Evolutionary conservation across 2,329 filamentous ascomycete genomes (phyloP), one percentile per base, ranked within the genome.

Genomic region (Fusarium sp.): DNA sequence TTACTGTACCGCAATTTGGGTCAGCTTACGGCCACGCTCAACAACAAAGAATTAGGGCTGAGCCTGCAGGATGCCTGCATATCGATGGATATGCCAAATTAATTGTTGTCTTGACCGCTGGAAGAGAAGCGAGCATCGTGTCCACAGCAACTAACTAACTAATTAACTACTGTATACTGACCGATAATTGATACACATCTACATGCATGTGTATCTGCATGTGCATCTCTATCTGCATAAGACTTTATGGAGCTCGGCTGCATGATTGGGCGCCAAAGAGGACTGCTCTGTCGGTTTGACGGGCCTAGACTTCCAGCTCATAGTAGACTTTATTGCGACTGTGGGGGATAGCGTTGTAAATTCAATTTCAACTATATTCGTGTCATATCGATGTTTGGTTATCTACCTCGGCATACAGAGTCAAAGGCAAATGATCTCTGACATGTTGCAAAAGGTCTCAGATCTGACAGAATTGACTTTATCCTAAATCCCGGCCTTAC

Each of bases 21-120:
- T 75, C 71, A 75, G 49, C 63, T 73, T 59, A 59, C 60, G 25
- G 51, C 34, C 34, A 64, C 16, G 63, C 65, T 56, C 43, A 68
- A 70, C 66, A 72, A 66, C 66, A 65, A 50, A 34, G 18, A 40
- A 29, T 65, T 65, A 59, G 64, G 56, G 68, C 64, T 66, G 68
- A 73, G 62, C 46, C 44, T 51, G 44, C 46, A 55, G 22, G 47
- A 47, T 30, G 42, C 45, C 59, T 32, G 43, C 34, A 43, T 57
- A 44, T 18, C 18, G 38, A 30, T 38, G 42, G 45, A 38, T 46
- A 40, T 49, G 30, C n/a, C 22, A 20, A 29, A 34, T 25, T n/a
- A 59, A 45, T 50, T 40, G 20, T 27, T 53, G 53, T 73, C 68
- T 68, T 73, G 65, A 75, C 71, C 69, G 72, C 73, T 59, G 32